Percentiles rank a stretch among this genome's conserved stretches.
phyloP scores from a whole-genome alignment of 345 rosid species.

The Cardamine resedifolia region DNA sequence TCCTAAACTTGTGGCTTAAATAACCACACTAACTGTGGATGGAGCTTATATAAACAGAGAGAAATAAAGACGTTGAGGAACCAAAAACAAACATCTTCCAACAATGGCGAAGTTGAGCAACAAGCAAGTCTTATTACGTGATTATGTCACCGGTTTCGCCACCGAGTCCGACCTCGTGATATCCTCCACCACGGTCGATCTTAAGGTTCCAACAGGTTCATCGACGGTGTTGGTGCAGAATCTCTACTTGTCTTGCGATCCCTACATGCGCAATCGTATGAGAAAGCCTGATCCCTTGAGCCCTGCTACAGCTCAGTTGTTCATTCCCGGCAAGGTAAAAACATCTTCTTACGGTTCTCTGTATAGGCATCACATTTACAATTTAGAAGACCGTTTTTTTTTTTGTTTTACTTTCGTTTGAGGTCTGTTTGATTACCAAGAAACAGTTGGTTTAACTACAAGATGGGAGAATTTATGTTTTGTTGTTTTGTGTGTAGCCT shows the following conservation, averaged over 20 bases:
- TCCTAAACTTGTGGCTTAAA: constrained; percentile 4
- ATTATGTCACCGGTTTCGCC: constrained; percentile 44
- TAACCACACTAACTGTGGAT: not conserved
- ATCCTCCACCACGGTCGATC: constrained; percentile 33
- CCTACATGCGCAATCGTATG: constrained; percentile 51
- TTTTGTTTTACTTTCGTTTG: not conserved
- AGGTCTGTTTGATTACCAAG: not conserved
- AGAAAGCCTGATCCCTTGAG: constrained; percentile 22
- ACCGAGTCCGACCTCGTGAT: constrained; percentile 50
- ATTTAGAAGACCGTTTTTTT: no score
- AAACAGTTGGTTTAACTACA: not conserved
- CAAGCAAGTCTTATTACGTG: constrained; percentile 54
- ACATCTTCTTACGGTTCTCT: not conserved
- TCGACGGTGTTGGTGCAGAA: constrained; percentile 52
- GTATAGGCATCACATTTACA: not conserved
- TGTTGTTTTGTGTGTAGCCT: constrained; percentile 41
- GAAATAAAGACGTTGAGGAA: not conserved
- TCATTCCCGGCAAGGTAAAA: constrained; percentile 38
- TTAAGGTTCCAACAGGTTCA: constrained; percentile 32
- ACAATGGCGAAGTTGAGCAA: constrained; percentile 37
- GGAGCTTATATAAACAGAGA: not conserved
- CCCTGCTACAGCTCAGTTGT: constrained; percentile 28
- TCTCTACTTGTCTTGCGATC: constrained; percentile 68
- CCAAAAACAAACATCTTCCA: not conserved
- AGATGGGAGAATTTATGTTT: not conserved